Evolutionary conservation across 1,284 basidiomycete genomes (phyloP).

Genomic region (Sporisorium exsertum): DNA sequence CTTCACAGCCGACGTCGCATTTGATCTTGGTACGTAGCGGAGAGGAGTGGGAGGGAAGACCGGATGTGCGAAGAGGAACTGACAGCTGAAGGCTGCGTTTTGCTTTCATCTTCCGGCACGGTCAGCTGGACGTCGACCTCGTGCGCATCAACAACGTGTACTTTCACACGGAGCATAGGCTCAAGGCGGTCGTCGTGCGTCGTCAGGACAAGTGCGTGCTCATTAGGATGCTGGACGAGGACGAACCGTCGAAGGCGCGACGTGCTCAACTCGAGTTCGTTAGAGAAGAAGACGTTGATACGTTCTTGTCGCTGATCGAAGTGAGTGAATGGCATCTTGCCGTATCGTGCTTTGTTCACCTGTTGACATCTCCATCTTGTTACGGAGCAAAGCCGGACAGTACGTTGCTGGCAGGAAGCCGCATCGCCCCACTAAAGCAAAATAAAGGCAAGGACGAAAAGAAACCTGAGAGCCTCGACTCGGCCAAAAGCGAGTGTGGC

Average conservation of each 20-base stretch:
- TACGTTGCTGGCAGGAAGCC: background rate
- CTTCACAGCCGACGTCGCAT: slow-evolving; percentile 11
- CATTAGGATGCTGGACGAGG: slow-evolving; percentile 31
- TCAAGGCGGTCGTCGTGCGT: slow-evolving; percentile 18
- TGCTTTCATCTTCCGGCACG: background rate
- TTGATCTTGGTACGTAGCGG: slow-evolving; percentile 22
- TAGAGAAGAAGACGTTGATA: slow-evolving; percentile 20
- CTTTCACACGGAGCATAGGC: slow-evolving; percentile 17
- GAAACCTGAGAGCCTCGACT: too few relatives aligned
- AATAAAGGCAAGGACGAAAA: background rate
- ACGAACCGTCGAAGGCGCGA: slow-evolving; percentile 14
- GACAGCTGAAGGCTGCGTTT: background rate
- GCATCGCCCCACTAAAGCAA: background rate
- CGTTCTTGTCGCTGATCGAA: slow-evolving; percentile 34
- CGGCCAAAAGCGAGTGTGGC: background rate
- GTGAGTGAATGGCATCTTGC: slow-evolving; percentile 8
- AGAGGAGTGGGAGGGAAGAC: background rate
- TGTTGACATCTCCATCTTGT: background rate
- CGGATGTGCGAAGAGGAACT: background rate
- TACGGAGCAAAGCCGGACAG: background rate
- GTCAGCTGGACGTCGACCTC: slow-evolving; percentile 30
- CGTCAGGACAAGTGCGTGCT: slow-evolving; percentile 18
- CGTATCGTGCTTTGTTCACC: background rate
- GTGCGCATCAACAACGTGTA: slow-evolving; percentile 28
- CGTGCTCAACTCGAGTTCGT: slow-evolving; percentile 34